Percentiles rank a stretch among this genome's conserved stretches.
phyloP scores from a whole-genome alignment of 2,329 filamentous ascomycete species.

The Zarea fungicola region DNA sequence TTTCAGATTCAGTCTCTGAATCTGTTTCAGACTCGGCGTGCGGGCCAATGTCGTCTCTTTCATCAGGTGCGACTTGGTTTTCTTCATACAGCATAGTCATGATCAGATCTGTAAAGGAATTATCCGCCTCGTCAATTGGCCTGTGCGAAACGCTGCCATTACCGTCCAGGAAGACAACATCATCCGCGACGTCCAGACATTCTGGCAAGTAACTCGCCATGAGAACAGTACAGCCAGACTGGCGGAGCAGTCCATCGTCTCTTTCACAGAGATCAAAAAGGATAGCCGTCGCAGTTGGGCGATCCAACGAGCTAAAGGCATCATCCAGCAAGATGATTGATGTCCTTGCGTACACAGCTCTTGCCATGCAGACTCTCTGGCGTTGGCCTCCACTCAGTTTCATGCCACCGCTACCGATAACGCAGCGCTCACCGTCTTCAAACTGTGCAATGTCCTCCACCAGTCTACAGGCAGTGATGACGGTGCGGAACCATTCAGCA shows the following conservation, averaged over 20 bases:
- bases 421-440: background rate
- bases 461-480: background rate
- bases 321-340: background rate
- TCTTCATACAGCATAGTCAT: background rate
- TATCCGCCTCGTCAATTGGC: background rate
- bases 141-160: background rate
- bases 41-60: no score
- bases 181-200: background rate
- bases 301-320: background rate
- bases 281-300: background rate
- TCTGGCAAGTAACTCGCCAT: background rate
- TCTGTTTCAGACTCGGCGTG: no score
- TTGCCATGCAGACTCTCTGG: background rate
- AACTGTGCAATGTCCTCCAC: background rate
- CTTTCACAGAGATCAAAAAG: background rate
- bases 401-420: background rate
- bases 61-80: background rate
- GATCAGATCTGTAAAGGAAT: background rate
- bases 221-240: background rate
- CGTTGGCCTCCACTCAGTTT: slow-evolving; percentile 1
- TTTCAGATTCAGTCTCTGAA: no score
- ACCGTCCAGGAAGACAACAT: background rate
- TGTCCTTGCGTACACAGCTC: background rate
- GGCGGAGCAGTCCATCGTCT: background rate
- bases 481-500: background rate